phyloP scores from a whole-genome alignment of 495 filamentous ascomycete species.

The Tirmania nivea region DNA sequence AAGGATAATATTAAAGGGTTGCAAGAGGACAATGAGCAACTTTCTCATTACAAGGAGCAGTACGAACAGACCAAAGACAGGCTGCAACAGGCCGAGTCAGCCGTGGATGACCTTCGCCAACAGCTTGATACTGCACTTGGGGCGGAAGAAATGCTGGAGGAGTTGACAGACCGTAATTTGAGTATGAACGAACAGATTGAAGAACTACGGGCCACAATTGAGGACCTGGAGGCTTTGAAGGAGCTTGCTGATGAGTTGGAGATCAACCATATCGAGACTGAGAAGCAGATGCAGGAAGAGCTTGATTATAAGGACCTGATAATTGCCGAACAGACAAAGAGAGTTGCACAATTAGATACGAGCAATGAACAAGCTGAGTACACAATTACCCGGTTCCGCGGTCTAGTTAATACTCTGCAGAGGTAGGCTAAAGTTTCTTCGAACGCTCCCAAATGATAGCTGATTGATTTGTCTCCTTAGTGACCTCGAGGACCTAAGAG shows the following conservation, averaged over 20 bases:
- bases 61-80: slow-evolving; percentile 48
- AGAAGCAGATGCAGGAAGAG: slow-evolving; percentile 85
- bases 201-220: slow-evolving; percentile 55
- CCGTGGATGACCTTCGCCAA: slow-evolving; percentile 65
- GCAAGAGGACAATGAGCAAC: slow-evolving; percentile 55
- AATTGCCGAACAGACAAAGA: slow-evolving; percentile 52
- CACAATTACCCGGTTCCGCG: slow-evolving; percentile 65
- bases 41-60: slow-evolving; percentile 46
- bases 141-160: slow-evolving; percentile 83
- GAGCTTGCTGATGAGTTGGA: slow-evolving; percentile 90
- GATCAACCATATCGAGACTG: slow-evolving; percentile 73
- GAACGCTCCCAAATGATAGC: background rate
- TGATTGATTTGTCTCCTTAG: slow-evolving; percentile 3
- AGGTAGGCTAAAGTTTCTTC: slow-evolving; percentile 9
- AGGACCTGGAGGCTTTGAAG: slow-evolving; percentile 67
- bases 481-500: slow-evolving; percentile 76
- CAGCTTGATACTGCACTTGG: slow-evolving; percentile 75
- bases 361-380: slow-evolving; percentile 73
- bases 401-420: slow-evolving; percentile 69
- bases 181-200: slow-evolving; percentile 60
- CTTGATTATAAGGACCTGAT: slow-evolving; percentile 61
- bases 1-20: slow-evolving; percentile 54
- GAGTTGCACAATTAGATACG: slow-evolving; percentile 44
- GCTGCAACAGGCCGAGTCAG: slow-evolving; percentile 47
- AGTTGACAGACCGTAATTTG: slow-evolving; percentile 68